Evolutionary conservation across 345 rosid genomes (phyloP), one percentile per base, ranked within the genome.

Genomic region (Melaleuca alternifolia): DNA sequence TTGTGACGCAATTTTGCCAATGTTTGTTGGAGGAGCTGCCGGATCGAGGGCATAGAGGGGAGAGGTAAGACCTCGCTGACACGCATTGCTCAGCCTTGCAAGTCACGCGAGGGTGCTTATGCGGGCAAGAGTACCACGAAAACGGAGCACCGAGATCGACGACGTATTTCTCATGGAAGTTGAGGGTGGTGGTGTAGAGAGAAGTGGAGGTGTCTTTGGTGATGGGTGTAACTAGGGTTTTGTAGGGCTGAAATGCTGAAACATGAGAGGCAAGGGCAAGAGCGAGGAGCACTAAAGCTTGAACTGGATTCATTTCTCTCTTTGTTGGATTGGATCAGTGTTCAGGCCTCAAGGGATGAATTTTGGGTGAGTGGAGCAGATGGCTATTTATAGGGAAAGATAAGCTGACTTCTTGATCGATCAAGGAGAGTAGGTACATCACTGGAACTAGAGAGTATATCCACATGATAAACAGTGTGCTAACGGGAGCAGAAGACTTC

Each of bases 171-270:
- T 91, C 89, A 50, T 83, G 46, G 87, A 84, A 83, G 83, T 86
- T 88, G 83, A 89, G 85, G 52, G 90, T 89, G 65, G 88, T 54
- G 65, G 88, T 33, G 86, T 88, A 89, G 76, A 90, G 28, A 14
- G 89, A 85, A n/a, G 90, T 86, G 84, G 82, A 51, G 20, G 86
- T 14, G 89, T 89, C 89, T 87, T 91, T 91, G 77, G 88, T 85
- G 50, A 91, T 87, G 83, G 86, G 89, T 50, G 92, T 87, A 65
- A 84, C 89, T 52, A 91, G 57, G 83, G 89, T 84, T 59, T 88
- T 83, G 56, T n/a, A 83, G 21, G 59, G 84, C 41, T 18, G 59
- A 33, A 33, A 65, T 65, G 79, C 79, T 33, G 79, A 65, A 33
- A 37, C 79, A 16, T 33, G 79, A 65, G 79, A 16, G 79, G 7